Evolutionary conservation across 495 filamentous ascomycete species (phyloP).

Genomic region (Penicillium coffeae): DNA sequence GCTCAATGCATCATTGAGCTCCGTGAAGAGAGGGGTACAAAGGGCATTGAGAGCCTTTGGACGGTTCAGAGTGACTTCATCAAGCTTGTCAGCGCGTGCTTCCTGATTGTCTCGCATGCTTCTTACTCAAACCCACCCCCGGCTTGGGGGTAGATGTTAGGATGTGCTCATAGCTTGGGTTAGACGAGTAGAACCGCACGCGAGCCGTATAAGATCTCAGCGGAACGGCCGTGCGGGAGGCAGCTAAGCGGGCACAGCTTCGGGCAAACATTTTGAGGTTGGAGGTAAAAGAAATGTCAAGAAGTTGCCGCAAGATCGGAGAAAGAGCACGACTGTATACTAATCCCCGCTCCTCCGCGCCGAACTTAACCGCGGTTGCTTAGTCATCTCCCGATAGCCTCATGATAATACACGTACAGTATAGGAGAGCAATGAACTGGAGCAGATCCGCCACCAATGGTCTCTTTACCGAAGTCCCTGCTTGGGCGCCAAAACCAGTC

Average conservation of each 20-base stretch:
- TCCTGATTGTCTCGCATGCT: neutral
- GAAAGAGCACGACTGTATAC: too few relatives aligned
- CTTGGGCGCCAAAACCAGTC: too few relatives aligned
- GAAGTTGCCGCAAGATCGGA: too few relatives aligned
- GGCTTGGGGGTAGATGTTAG: constrained; percentile 76
- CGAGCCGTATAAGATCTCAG: constrained; percentile 47
- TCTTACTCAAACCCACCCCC: constrained; percentile 81
- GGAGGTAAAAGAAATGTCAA: too few relatives aligned
- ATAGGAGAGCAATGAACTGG: too few relatives aligned
- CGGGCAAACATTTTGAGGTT: constrained; percentile 56
- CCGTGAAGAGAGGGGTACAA: constrained; percentile 77
- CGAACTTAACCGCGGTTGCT: too few relatives aligned
- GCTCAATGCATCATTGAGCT: constrained; percentile 80
- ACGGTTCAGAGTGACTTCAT: constrained; percentile 84
- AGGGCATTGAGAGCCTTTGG: constrained; percentile 94
- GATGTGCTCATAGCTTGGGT: constrained; percentile 71
- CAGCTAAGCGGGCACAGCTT: constrained; percentile 54
- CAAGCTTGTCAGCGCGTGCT: constrained; percentile 1
- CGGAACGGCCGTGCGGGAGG: constrained; percentile 49
- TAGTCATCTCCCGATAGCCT: too few relatives aligned
- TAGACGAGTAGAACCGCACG: constrained; percentile 54
- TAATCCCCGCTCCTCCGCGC: too few relatives aligned
- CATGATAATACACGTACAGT: too few relatives aligned
- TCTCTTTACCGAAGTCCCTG: too few relatives aligned
- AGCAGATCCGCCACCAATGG: too few relatives aligned